Evolutionary conservation across 1,284 basidiomycete species (phyloP), one percentile per base, ranked within the genome.

Genomic region (Ustilago loliicola): DNA sequence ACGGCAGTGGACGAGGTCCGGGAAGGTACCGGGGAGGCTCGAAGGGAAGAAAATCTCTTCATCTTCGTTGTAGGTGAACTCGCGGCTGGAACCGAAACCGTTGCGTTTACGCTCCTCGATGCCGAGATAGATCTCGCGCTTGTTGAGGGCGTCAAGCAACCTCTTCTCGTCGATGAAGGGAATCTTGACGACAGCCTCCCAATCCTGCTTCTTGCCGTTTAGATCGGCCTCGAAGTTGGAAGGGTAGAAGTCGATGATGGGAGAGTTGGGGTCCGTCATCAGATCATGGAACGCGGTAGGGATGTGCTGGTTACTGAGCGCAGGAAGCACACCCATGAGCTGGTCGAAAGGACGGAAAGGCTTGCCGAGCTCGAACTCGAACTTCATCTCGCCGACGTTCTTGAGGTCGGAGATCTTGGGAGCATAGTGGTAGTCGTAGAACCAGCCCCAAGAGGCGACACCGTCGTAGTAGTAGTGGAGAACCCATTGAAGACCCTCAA

Each of bases 181-280:
- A 80, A 99, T 98, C 88, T 99, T 98, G 69, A 99, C 95, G 68
- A 99, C 91, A 0, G 96, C 96, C 87, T 99, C 97, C 97, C 97
- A 99, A 38, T 98, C 96, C 82, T 93, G 92, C 87, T 96, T 99
- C 90, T 99, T 99, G 56, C 97, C 97, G 83, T 99, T 99, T 84
- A 98, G 88, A 88, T 99, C 97, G 77, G 91, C 91, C 78, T 94
- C 95, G 80, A 98, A 99, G 61, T 94, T 91, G 17, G 88, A 79
- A 0, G 97, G 97, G 86, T 99, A 99, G 88, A 99, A 99, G 85
- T 97, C 94, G 61, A 94, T 87, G 82, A 99, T 98, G 0, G 94
- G 91, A 5, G 96, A 99, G 68, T 90, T 91, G 4, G 91, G 88
- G 80, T 93, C 92, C 72, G 89, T 91, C 96, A 99, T 98, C 48